These are phyloP conservation scores for Quercus phellos DNA, from an alignment of 331 rosid species.

Conservation along the genomic window DNA sequence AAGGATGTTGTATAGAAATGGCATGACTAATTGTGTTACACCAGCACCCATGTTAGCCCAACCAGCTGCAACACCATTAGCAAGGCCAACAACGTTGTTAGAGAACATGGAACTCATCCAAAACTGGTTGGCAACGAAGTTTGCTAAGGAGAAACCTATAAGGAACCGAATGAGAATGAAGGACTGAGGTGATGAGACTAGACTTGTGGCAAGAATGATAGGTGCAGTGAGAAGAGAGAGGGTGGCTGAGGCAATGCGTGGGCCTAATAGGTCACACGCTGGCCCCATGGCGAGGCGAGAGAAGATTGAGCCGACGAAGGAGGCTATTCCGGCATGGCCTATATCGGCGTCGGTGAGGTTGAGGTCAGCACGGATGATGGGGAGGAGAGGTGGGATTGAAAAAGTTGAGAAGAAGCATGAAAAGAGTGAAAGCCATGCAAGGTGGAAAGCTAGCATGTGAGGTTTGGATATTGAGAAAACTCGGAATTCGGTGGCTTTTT, in stretches of 20 bases:
- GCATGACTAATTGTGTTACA: constrained; percentile 54
- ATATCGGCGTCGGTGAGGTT: constrained; percentile 40
- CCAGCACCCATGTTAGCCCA: constrained; percentile 64
- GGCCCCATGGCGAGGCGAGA: constrained; percentile 66
- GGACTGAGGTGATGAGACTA: constrained; percentile 28
- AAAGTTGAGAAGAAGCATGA: constrained; percentile 62
- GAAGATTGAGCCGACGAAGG: constrained; percentile 55
- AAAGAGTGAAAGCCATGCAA: constrained; percentile 65
- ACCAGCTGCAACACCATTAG: constrained; percentile 59
- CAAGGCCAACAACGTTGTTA: constrained; percentile 39
- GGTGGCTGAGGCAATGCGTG: constrained; percentile 44
- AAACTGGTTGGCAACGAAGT: constrained; percentile 56
- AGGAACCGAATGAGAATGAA: constrained; percentile 51
- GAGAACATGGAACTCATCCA: constrained; percentile 73
- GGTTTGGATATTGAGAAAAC: constrained; percentile 37
- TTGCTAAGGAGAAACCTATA: constrained; percentile 47
- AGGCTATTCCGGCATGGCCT: constrained; percentile 37
- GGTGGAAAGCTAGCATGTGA: constrained; percentile 61
- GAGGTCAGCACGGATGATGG: constrained; percentile 50
- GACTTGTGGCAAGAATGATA: constrained; percentile 30
- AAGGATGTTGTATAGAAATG: constrained; percentile 31
- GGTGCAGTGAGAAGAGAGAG: constrained; percentile 62
- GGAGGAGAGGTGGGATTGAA: constrained; percentile 59
- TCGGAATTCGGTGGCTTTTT: constrained; percentile 44
- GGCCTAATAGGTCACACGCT: constrained; percentile 47